Percentiles rank a stretch among this genome's conserved stretches.
These are phyloP conservation scores for Ceratobasidium sp. DNA, from an alignment of 1,284 basidiomycete species.

Conservation along the genomic window DNA sequence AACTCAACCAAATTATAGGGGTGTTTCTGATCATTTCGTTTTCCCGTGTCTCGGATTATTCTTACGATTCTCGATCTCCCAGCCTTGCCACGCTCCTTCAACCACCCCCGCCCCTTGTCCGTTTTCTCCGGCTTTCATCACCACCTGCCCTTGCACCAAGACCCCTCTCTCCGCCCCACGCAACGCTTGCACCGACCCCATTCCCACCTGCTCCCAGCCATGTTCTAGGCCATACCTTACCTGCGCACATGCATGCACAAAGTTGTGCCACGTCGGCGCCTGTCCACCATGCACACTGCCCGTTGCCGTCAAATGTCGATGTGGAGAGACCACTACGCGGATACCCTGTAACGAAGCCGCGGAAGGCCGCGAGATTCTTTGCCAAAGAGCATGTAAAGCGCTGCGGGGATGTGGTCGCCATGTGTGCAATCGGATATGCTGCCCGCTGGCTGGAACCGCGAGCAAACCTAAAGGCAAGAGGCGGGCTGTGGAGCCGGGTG, in stretches of 20 bases:
- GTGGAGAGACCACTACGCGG: conserved; percentile 70
- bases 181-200: conserved; percentile 74
- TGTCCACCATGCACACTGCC: conserved; percentile 82
- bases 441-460: conserved; percentile 80
- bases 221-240: conserved; percentile 75
- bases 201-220: conserved; percentile 79
- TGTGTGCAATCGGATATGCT: conserved; percentile 85
- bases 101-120: conserved; percentile 74
- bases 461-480: conserved; percentile 73
- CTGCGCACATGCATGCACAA: conserved; percentile 78
- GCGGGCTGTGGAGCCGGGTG: conserved; percentile 53
- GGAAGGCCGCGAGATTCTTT: conserved; percentile 69
- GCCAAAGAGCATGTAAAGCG: conserved; percentile 80
- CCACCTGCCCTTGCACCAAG: conserved; percentile 85
- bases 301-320: conserved; percentile 82
- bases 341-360: conserved; percentile 42
- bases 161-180: conserved; percentile 68
- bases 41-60: conserved; percentile 23
- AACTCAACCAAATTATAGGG: not conserved
- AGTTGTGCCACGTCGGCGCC: conserved; percentile 65
- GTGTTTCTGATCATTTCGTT: not conserved
- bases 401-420: conserved; percentile 85
- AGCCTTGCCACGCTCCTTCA: conserved; percentile 76
- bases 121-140: conserved; percentile 74
- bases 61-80: conserved; percentile 57